Base-by-base conservation (phyloP, 306 rosid species). In the Citrullus colocynthis region DNA sequence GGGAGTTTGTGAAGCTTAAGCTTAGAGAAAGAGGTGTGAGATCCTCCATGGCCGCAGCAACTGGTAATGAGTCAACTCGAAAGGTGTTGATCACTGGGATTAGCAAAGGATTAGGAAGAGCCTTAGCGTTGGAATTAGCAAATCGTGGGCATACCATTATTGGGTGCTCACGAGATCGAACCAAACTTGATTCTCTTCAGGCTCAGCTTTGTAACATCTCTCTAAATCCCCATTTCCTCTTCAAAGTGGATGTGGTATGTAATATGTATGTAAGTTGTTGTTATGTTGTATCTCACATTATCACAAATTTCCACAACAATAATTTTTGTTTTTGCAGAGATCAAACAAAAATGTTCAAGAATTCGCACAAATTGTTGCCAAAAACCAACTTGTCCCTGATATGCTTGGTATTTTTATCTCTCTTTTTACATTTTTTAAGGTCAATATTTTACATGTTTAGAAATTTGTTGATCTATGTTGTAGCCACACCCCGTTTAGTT, bases 141-240 rank as follows among this genome's bases (percentile, higher is more conserved):
- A 86, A 76, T 51, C 85, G 85, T 14, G 97, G 97, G 10, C 98
- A 93, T 80, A 83, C 89, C 0, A 69, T 93, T 1, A 86, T 93
- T 51, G 97, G 98, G 0, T 93, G 97, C 78, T 88, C 93, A 55
- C 92, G 98, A 4, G 9, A 91, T 13, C 92, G 89, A 60, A 88
- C 86, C 62, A 86, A 81, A 71, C 91, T 91, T 30, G 72, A 67
- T 67, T 71, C 92, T 17, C 93, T 93, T 73, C 84, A 80, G 45
- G 69, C 81, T 24, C 85, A 88, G 16, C 87, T 91, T 72, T 45
- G 41, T 4, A 67, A 2, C 2, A 24, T 82, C 4, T 79, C 90
- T 20, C 41, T 2, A 11, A 83, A 28, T 37, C 7, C 6, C 6
- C 98, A 93, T 73, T 80, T 93, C 62, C 57, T 93, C 77, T 74